Percentiles rank a stretch among this genome's conserved stretches.
Evolutionary conservation across 2,329 filamentous ascomycete species (phyloP).

Genomic region (Fusarium papillatum): DNA sequence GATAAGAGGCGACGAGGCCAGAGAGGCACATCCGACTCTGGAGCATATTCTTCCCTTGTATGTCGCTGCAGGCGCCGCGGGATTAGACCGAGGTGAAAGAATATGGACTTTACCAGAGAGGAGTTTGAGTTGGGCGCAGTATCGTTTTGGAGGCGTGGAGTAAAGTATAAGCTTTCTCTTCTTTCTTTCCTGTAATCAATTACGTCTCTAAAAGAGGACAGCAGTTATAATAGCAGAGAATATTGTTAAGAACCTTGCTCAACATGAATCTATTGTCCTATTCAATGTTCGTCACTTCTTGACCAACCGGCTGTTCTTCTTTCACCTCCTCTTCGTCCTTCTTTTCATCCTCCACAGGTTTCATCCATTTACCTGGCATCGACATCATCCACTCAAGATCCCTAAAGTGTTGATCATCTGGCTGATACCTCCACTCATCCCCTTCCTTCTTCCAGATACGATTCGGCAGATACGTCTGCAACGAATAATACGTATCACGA

Average conservation of each 20-base stretch:
- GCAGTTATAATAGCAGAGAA: no score
- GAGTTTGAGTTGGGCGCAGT: background rate
- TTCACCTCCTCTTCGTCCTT: background rate
- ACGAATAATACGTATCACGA: background rate
- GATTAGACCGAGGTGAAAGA: background rate
- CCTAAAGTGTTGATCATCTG: background rate
- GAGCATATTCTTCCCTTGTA: background rate
- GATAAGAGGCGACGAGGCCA: background rate
- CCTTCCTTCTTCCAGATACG: background rate
- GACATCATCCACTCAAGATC: background rate
- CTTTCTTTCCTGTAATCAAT: no score
- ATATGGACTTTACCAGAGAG: background rate
- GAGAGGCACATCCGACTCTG: background rate
- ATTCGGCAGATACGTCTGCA: background rate
- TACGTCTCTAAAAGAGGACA: no score
- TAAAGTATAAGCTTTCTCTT: background rate
- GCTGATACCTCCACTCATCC: background rate
- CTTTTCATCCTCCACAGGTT: background rate
- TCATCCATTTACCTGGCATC: background rate
- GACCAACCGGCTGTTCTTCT: background rate
- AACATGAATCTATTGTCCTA: background rate
- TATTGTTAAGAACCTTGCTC: background rate
- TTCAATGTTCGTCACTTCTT: background rate
- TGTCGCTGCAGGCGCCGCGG: background rate
- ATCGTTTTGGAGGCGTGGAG: background rate